Evolutionary conservation across 371 early-diverging fungal species (phyloP).

Genomic region (Mucor plumbeus): DNA sequence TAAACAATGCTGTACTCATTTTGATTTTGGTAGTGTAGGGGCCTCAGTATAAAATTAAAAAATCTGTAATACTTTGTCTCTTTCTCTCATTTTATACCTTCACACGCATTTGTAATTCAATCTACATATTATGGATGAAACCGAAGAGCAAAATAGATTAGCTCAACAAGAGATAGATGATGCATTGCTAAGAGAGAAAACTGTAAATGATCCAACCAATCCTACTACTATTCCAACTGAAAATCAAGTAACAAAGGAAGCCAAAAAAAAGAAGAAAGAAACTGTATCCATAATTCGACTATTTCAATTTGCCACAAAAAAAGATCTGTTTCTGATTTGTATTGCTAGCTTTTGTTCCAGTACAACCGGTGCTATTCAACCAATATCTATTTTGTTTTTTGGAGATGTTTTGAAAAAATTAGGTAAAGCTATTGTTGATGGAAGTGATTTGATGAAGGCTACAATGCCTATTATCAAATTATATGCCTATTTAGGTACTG

Average conservation of each 20-base stretch:
- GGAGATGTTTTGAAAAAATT: constrained; percentile 32
- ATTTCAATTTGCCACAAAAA: constrained; percentile 44
- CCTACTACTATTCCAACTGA: neutral
- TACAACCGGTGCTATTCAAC: constrained; percentile 49
- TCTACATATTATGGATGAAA: neutral
- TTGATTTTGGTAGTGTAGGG: neutral
- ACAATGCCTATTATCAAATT: constrained; percentile 29
- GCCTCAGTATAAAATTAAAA: neutral
- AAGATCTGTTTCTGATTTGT: constrained; percentile 31
- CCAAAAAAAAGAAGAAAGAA: constrained; percentile 28
- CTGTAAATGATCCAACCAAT: neutral
- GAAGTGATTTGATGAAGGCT: constrained; percentile 37
- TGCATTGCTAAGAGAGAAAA: neutral
- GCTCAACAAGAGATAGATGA: neutral
- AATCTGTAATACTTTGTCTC: neutral
- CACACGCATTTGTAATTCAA: neutral
- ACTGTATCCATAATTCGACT: constrained; percentile 37
- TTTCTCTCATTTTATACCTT: neutral
- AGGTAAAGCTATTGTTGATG: constrained; percentile 1
- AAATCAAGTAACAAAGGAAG: constrained; percentile 17
- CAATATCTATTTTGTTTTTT: constrained; percentile 43
- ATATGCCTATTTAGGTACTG: constrained; percentile 50
- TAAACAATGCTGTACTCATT: neutral
- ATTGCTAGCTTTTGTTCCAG: constrained; percentile 33
- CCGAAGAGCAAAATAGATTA: neutral